Base-by-base conservation (phyloP, 2,329 filamentous ascomycete species). In the Phaeosphaeria sp. region DNA sequence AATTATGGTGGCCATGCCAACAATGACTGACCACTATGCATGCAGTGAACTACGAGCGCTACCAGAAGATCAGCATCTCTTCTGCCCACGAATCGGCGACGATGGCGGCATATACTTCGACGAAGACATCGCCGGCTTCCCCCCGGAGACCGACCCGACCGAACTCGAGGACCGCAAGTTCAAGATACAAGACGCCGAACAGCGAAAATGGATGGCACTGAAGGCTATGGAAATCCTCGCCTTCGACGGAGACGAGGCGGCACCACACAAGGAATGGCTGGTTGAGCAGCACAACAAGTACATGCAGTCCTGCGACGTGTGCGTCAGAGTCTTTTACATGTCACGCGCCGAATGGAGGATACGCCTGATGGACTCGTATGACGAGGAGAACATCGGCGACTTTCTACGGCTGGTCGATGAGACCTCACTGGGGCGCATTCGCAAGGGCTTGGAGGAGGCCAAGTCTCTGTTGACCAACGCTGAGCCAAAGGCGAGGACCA, bases 401-500 rank as follows among this genome's bases (percentile, higher is more conserved):
- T 84, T 84, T 65, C 73, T 83, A 64, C 64, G 73, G 6, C 71
- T 73, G 3, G 79, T 82, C 39, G 81, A 84, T 59, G 63, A 69
- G n/a, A 75, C 81, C 66, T 82, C 81, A 56, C 69, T 79, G 20
- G 66, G 73, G 15, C 75, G 82, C 25, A 83, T 84, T 61, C 70
- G 68, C 25, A 61, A 66, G 9, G 81, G 80, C 3, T 67, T 84
- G 46, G 74, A 80, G 46, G 69, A 71, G 45, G 80, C 81, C 21
- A 75, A 74, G 8, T 63, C 72, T 50, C 72, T 78, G 51, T 71
- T 83, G 39, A 64, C 73, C 57, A 76, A 76, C 13, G 74, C 83
- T 7, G 81, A 85, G 2, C 79, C 82, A 3, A 78, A 83, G 44
- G 70, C 83, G 56, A 82, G 86, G 40, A 81, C 78, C 21, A 79